A percentile compares a stretch with the other conserved stretches of the same genome.
These are phyloP conservation scores for Thelonectria rubi DNA, from an alignment of 2,329 filamentous ascomycete species.

Conservation along the genomic window DNA sequence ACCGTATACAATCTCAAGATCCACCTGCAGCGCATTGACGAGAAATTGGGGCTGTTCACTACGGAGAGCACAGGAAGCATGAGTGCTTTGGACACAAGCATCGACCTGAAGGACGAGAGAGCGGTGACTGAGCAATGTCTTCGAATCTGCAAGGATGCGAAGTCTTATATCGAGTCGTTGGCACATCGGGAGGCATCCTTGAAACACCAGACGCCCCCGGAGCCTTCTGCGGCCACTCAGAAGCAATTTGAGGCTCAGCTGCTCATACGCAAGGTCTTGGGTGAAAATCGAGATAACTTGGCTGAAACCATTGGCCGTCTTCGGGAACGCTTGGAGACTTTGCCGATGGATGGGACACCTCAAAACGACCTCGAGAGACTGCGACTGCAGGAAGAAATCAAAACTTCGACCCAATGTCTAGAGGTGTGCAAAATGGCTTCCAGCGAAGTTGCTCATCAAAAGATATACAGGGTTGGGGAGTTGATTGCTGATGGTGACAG, in stretches of 20 bases:
- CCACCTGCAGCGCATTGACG: slow-evolving; percentile 48
- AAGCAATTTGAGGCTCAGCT: slow-evolving; percentile 46
- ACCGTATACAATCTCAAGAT: slow-evolving; percentile 48
- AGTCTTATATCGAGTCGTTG: slow-evolving; percentile 47
- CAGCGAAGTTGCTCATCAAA: slow-evolving; percentile 43
- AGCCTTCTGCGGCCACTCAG: not conserved
- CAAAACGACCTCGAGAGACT: slow-evolving; percentile 38
- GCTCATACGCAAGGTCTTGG: slow-evolving; percentile 43
- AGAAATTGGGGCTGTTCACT: slow-evolving; percentile 43
- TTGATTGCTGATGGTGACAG: slow-evolving; percentile 49
- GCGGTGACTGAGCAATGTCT: slow-evolving; percentile 51
- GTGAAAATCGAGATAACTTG: slow-evolving; percentile 46
- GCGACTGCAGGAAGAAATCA: slow-evolving; percentile 47
- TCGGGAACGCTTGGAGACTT: slow-evolving; percentile 43
- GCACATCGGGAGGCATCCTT: slow-evolving; percentile 40
- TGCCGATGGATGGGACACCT: slow-evolving; percentile 36
- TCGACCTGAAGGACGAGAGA: slow-evolving; percentile 49
- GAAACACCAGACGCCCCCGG: slow-evolving; percentile 25
- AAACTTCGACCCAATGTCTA: slow-evolving; percentile 48
- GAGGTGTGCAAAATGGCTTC: slow-evolving; percentile 50
- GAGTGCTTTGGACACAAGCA: slow-evolving; percentile 30
- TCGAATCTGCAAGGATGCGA: slow-evolving; percentile 50
- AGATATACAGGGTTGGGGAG: slow-evolving; percentile 49
- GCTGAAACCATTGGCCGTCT: slow-evolving; percentile 45
- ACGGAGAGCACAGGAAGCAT: slow-evolving; percentile 33